Base-by-base conservation (phyloP, 2,329 filamentous ascomycete species). In the Pestalotiopsis sp. region DNA sequence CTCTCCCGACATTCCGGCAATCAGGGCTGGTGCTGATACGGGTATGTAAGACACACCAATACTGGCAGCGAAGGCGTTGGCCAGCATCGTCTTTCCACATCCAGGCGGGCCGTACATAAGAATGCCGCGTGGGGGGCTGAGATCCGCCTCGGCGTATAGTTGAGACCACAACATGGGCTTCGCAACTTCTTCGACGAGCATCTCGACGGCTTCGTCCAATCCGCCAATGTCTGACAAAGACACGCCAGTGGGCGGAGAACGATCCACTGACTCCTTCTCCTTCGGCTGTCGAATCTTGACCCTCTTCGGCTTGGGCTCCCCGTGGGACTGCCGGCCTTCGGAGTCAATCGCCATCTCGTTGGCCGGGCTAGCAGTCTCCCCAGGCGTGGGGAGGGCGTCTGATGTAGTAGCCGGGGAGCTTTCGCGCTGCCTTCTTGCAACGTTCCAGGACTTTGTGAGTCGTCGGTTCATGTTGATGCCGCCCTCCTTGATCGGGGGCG, bases 1-100 rank as follows among this genome's bases (percentile, higher is more conserved):
- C 77, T 96, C 94, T 74, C 93, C 93, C 41, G 93, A 96, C 90
- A 95, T 96, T 23, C 93, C 93, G 17, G 92, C 93, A 0, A 97
- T 91, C 41, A 97, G 87, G 0, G 92, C 93, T 1, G 93, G 93
- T 0, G 92, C 93, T 0, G 93, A 91, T n/a, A 96, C 90, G 1
- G 93, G 88, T 69, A 97, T 91, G 75, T 94, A 95, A 0, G 93
- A 91, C 2, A 94, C 89, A 1, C 91, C 91, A 23, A 95, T 83
- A 71, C 91, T 89, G 1, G 92, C 91, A 3, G 93, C 93, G 74
- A 93, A 91, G 1, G 92, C 93, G 78, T 94, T 90, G 11, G 92
- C 92, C 69, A 97, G 90, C 84, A 93, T 91, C 0, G 93, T 97
- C 80, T 97, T 97, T 73, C 93, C 93, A 76, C 93, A 96, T 31